phyloP scores from a whole-genome alignment of 257 asterid genomes.

The Lantana camara region DNA sequence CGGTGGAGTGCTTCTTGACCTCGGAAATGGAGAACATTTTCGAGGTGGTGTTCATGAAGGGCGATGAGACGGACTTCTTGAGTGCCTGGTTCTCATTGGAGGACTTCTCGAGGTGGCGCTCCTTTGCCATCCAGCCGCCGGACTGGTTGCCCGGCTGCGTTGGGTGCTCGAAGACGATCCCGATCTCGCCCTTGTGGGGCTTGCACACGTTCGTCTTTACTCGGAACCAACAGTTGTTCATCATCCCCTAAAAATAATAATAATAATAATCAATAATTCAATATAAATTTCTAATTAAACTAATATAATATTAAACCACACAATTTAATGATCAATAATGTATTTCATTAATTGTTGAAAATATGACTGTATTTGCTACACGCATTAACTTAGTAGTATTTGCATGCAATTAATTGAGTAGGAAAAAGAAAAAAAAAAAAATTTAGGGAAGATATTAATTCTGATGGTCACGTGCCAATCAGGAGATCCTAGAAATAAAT shows the following conservation, averaged over 20 bases:
- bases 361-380: too few species aligned
- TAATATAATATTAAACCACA: too few species aligned
- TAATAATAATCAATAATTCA: too few species aligned
- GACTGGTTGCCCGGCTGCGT: slow-evolving; percentile 84
- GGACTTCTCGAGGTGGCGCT: slow-evolving; percentile 62
- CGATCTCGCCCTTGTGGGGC: slow-evolving; percentile 80
- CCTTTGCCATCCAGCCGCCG: slow-evolving; percentile 98
- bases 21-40: slow-evolving; percentile 62
- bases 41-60: slow-evolving; percentile 81
- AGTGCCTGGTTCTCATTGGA: slow-evolving; percentile 44
- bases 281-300: too few species aligned
- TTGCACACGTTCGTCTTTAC: slow-evolving; percentile 81
- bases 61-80: slow-evolving; percentile 78
- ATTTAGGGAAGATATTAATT: too few species aligned
- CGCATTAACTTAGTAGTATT: too few species aligned
- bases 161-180: slow-evolving; percentile 92
- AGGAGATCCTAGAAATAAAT: slow-evolving; percentile 7
- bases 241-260: slow-evolving; percentile 83
- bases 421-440: too few species aligned
- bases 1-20: slow-evolving; percentile 68
- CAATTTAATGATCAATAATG: too few species aligned
- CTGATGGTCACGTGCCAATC: slow-evolving; percentile 27
- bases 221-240: slow-evolving; percentile 97
- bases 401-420: too few species aligned
- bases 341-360: too few species aligned